Evolutionary conservation across 352 stramenopile species (phyloP).

Genomic region (Globisporangium nagaii): DNA sequence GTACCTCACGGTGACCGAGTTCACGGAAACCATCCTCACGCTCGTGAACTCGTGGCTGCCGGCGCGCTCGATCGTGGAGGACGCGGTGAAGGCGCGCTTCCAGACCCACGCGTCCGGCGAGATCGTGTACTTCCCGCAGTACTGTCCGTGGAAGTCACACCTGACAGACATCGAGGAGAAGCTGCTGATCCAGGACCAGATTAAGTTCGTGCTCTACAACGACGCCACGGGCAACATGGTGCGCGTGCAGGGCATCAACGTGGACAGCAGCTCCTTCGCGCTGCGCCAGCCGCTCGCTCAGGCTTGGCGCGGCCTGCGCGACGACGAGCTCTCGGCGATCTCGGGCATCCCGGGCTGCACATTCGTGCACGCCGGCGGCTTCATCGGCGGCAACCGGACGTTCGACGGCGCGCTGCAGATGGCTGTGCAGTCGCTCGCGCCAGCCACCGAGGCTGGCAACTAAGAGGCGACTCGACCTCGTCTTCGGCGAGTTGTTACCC

Average conservation of each 20-base stretch:
- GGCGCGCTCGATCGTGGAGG: slow-evolving; percentile 90
- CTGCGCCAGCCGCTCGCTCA: slow-evolving; percentile 89
- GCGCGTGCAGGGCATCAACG: slow-evolving; percentile 94
- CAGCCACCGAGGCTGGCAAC: neutral
- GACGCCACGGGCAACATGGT: slow-evolving; percentile 92
- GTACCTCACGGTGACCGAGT: slow-evolving; percentile 93
- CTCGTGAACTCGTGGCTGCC: slow-evolving; percentile 94
- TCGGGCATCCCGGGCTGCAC: slow-evolving; percentile 91
- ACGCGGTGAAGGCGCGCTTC: slow-evolving; percentile 82
- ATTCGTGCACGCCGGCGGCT: slow-evolving; percentile 98
- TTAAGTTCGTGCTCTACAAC: slow-evolving; percentile 98
- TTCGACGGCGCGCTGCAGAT: slow-evolving; percentile 95
- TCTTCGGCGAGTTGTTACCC: too few species aligned
- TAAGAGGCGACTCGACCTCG: too few species aligned
- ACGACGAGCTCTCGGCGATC: slow-evolving; percentile 87
- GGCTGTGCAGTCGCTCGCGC: slow-evolving; percentile 67
- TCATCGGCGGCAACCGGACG: slow-evolving; percentile 97
- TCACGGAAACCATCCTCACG: slow-evolving; percentile 86
- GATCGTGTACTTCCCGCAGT: slow-evolving; percentile 91
- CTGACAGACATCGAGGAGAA: slow-evolving; percentile 96
- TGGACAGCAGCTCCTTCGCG: slow-evolving; percentile 90
- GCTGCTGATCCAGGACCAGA: slow-evolving; percentile 72
- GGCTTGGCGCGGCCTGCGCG: slow-evolving; percentile 92
- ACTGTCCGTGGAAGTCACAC: slow-evolving; percentile 95
- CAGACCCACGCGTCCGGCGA: slow-evolving; percentile 90